Conservation (phyloP, 208 protist genomes). For the Leishmania major region DNA sequence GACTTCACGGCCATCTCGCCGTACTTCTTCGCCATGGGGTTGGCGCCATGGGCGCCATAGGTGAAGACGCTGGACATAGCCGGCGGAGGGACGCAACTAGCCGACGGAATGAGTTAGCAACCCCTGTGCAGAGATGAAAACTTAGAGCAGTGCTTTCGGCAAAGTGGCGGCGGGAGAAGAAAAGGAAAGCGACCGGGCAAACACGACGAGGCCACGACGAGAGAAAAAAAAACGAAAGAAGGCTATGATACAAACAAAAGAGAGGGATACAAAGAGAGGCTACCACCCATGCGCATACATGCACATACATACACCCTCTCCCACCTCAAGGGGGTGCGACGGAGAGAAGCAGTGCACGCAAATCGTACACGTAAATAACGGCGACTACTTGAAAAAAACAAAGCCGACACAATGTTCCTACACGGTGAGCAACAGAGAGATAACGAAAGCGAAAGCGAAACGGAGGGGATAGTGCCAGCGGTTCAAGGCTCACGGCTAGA, state of each 20-base stretch:
- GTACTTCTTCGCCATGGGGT: conserved; percentile 74
- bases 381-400: too few species aligned
- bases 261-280: background rate
- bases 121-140: background rate
- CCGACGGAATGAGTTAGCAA: background rate
- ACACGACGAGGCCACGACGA: background rate
- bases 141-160: background rate
- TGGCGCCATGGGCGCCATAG: conserved; percentile 63
- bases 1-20: conserved; percentile 62
- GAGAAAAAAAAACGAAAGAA: background rate
- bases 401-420: too few species aligned
- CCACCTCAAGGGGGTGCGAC: background rate
- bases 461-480: background rate
- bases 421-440: background rate
- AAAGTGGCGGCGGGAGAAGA: background rate
- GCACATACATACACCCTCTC: background rate
- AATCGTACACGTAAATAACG: too few species aligned
- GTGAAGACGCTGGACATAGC: conserved; percentile 84
- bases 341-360: background rate
- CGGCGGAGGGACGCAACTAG: background rate
- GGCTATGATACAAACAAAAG: background rate
- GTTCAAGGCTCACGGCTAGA: background rate
- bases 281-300: background rate
- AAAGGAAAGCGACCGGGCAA: background rate
- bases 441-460: background rate